Conservation (phyloP, 495 filamentous ascomycete species). For the Aspergillus sclerotiicarbonarius region DNA sequence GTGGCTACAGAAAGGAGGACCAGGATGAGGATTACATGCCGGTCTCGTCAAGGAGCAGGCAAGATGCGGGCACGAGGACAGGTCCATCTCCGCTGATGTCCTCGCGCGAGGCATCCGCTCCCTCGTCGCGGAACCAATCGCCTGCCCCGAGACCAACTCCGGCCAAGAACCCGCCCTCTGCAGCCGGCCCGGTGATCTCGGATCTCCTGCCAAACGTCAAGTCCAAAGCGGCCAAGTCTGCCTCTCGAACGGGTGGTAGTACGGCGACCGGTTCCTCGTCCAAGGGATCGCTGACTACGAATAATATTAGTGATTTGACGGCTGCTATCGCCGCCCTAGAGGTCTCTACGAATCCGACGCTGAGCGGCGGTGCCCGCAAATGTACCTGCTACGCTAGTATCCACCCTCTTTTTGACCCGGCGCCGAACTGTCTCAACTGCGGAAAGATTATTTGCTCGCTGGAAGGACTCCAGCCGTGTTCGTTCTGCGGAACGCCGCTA, state of each 20-base stretch:
- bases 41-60: neutral
- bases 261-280: conserved; percentile 37
- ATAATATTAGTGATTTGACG: conserved; percentile 78
- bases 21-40: conserved; percentile 63
- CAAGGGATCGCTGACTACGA: conserved; percentile 46
- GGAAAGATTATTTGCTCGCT: conserved; percentile 97
- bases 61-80: conserved; percentile 12
- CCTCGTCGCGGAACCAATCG: conserved; percentile 37
- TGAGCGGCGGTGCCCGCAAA: conserved; percentile 53
- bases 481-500: conserved; percentile 78
- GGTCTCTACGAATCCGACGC: conserved; percentile 78
- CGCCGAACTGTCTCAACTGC: conserved; percentile 89
- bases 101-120: conserved; percentile 23
- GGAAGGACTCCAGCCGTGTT: conserved; percentile 92
- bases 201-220: conserved; percentile 68
- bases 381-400: conserved; percentile 84
- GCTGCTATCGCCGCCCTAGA: conserved; percentile 89
- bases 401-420: conserved; percentile 80
- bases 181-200: conserved; percentile 72
- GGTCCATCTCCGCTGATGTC: conserved; percentile 40
- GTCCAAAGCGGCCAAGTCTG: conserved; percentile 53
- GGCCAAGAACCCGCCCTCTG: conserved; percentile 63
- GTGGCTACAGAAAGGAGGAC: conserved; percentile 61
- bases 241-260: conserved; percentile 49
- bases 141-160: conserved; percentile 32